Evolutionary conservation across 1,284 basidiomycete species (phyloP).

Genomic region (Pseudozyma thailandica): DNA sequence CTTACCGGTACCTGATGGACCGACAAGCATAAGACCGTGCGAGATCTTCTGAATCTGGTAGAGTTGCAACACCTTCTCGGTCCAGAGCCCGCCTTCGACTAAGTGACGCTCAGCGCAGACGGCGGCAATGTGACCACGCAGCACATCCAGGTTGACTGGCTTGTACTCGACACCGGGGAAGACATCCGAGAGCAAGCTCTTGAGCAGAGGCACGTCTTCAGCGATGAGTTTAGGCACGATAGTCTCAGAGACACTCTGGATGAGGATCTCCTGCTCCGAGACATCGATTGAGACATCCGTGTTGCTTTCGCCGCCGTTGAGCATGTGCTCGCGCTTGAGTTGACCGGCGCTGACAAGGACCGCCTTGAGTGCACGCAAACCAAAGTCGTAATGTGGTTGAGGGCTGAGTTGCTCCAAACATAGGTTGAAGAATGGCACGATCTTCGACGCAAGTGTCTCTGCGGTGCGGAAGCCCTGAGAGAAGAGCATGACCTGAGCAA

Average conservation of each 20-base stretch:
- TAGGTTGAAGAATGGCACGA: conserved; percentile 99
- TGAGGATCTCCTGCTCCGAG: conserved; percentile 94
- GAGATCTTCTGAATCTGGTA: conserved; percentile 99
- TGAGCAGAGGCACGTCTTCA: conserved; percentile 93
- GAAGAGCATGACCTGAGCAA: conserved; percentile 99
- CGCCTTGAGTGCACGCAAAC: conserved; percentile 94
- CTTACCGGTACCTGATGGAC: conserved; percentile 95
- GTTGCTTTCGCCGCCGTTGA: conserved; percentile 26
- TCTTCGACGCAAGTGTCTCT: conserved; percentile 92
- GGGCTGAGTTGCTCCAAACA: conserved; percentile 95
- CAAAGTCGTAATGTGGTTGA: conserved; percentile 99
- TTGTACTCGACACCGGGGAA: conserved; percentile 95
- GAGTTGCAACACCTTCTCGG: conserved; percentile 93
- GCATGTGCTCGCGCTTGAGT: conserved; percentile 81
- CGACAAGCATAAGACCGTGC: conserved; percentile 99
- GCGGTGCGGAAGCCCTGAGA: conserved; percentile 99
- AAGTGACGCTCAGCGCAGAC: conserved; percentile 89
- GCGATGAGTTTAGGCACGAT: conserved; percentile 98
- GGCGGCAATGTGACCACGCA: conserved; percentile 83
- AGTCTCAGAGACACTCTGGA: conserved; percentile 99
- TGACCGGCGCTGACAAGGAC: conserved; percentile 97
- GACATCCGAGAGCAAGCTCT: conserved; percentile 92
- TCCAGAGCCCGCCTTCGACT: conserved; percentile 87
- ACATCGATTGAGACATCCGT: conserved; percentile 66
- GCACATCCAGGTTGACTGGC: conserved; percentile 85